Conservation (phyloP, 164 flowering plant genomes). For the Annona squamosa region DNA sequence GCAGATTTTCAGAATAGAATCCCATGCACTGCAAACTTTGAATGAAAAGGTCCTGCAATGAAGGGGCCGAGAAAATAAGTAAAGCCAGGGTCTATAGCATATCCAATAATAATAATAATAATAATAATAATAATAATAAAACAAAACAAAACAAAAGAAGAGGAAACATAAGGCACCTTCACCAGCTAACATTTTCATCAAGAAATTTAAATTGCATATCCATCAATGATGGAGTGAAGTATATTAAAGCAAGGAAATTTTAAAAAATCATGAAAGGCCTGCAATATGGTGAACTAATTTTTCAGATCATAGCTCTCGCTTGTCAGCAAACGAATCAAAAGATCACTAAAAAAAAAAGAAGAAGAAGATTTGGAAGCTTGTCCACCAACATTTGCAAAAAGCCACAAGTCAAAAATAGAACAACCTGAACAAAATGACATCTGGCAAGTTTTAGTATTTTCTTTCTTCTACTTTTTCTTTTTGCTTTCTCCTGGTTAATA, state of each 20-base stretch:
- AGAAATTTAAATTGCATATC: background rate
- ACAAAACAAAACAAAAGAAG: background rate
- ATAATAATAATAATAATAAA: too few relatives aligned
- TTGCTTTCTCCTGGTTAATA: too few relatives aligned
- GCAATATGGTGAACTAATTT: background rate
- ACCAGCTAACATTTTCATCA: background rate
- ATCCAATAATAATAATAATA: too few relatives aligned
- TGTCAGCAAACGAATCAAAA: too few relatives aligned
- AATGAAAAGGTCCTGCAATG: slow-evolving; percentile 75
- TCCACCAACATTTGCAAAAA: background rate
- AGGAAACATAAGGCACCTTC: background rate
- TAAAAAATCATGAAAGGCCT: background rate
- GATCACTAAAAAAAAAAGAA: background rate
- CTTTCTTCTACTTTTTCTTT: too few relatives aligned
- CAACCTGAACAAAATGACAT: too few relatives aligned
- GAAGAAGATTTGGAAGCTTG: background rate
- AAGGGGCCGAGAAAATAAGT: background rate
- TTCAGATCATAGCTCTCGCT: background rate
- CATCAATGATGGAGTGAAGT: background rate
- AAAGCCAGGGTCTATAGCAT: background rate
- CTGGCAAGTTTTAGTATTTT: too few relatives aligned
- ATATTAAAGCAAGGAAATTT: background rate
- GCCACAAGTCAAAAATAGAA: too few relatives aligned
- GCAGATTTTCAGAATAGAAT: slow-evolving; percentile 54
- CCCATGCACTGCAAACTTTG: slow-evolving; percentile 83